Base-by-base conservation (phyloP, 2,329 filamentous ascomycete genomes). In the Ceratocystis lukuohia region DNA sequence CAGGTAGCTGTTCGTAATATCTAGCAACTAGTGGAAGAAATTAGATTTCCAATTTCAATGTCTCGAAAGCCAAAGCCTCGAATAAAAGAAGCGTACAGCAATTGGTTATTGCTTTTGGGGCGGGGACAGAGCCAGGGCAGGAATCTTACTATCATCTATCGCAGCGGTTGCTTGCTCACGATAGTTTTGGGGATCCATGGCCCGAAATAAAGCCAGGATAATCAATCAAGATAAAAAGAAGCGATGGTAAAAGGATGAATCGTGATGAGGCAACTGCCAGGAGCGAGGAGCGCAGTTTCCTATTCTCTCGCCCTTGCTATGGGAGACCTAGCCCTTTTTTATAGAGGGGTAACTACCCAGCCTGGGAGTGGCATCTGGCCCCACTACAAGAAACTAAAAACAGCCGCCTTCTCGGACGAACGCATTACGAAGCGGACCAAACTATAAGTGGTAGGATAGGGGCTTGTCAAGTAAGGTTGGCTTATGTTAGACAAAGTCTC, bases 151-250 rank as follows among this genome's bases (percentile, higher is more conserved):
- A 68, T 96, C 88, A 70, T 95, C 88, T 73, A 96, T 85, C 68
- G 88, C 87, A 67, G 86, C 83, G 70, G 89, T 84, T 57, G 90
- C 91, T 69, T 90, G 89, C 68, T 84, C 78, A 70, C 85, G 82
- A 76, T 96, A 96, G 72, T 93, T 84, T 66, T 86, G 79, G 33
- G 86, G 85, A 73, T 96, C 85, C 92, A 96, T 96, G 66, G 28
- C 28, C 59, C 1, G 20, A 12, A 59, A 46, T 15, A 37, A 45
- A 48, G 28, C 5, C 57, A 15, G 33, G 4, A 20, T 41, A 22
- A 15, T 6, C n/a, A 7, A 17, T 15, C 20, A 33, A 30, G 25
- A 41, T 20, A 28, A 12, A 22, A 22, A 12, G n/a, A 22, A 61
- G n/a, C 6, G 37, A n/a, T 8, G 46, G 28, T 8, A 46, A n/a